Conservation (phyloP, 306 rosid species). For the Heteromeles arbutifolia region DNA sequence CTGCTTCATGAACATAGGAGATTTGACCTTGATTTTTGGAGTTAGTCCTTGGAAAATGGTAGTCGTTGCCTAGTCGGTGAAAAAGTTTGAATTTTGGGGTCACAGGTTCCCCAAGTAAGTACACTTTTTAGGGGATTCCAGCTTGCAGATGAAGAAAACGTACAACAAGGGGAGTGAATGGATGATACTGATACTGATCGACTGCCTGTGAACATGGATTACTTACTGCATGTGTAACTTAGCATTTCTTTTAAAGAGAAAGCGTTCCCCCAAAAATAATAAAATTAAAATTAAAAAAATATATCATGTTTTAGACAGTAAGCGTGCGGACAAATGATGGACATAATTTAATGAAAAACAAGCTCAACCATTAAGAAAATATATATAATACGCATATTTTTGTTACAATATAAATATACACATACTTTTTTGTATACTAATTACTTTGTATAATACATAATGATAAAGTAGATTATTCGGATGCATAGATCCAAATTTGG, state of each 20-base stretch:
- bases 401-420: too few species aligned
- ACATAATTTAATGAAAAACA: background rate
- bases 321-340: background rate
- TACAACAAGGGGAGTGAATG: background rate
- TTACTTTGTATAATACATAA: background rate
- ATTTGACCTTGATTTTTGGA: background rate
- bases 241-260: background rate
- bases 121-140: slow-evolving; percentile 17
- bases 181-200: slow-evolving; percentile 21
- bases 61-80: slow-evolving; percentile 3
- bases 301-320: background rate
- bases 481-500: background rate
- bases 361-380: background rate
- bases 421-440: background rate
- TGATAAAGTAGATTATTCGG: background rate
- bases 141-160: slow-evolving; percentile 23
- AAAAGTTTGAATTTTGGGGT: slow-evolving; percentile 9
- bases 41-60: background rate
- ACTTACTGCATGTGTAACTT: slow-evolving; percentile 1
- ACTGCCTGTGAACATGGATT: slow-evolving; percentile 5
- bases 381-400: background rate
- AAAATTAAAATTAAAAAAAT: background rate
- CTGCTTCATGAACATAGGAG: background rate
- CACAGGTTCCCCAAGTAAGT: slow-evolving; percentile 19
- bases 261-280: background rate